Base-by-base conservation (phyloP, 1,284 basidiomycete species). In the Pseudozyma flocculosa region DNA sequence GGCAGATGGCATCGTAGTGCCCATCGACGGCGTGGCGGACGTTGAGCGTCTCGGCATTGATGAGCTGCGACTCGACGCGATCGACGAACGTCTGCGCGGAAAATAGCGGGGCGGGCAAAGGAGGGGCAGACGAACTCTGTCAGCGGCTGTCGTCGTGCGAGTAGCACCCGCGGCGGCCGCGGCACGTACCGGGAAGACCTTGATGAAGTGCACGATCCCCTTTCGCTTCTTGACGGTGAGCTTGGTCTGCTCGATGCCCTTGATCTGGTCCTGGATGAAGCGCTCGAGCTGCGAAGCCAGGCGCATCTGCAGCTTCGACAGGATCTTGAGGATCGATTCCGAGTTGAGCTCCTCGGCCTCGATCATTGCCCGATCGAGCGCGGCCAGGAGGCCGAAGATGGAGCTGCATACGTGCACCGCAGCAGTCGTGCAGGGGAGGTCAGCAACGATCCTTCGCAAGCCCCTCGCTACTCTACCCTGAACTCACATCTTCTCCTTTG, bases 181-280 rank as follows among this genome's bases (percentile, higher is more conserved):
- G 11, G 8, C 22, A 68, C 80, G 22, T 39, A 86, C 83, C 0
- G 94, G 91, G 82, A 98, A 96, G 75, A 90, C 86, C 65, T 88
- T 88, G 70, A 97, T 87, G 76, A 97, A 97, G 45, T 88, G 88
- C n/a, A 87, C 88, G 17, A 96, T 89, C 2, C 94, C 94, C 61
- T 86, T 87, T 22, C 93, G 86, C 77, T 94, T 95, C 83, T 90
- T 94, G 78, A 87, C 88, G 7, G 88, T 89, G 43, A 93, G 79
- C 78, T 92, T 93, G 2, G 91, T 94, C 64, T 88, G 86, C 72
- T 94, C 92, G 40, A 72, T 66, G 3, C 54, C 84, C 54, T 88
- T 87, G 66, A 96, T 86, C 79, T 96, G 92, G 52, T 92, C 88
- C 64, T 73, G 72, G 34, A 79, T 47, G 22, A 67, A 68, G 3